Conservation (phyloP, 148 eudicot genomes). For the Beta vulgaris region DNA sequence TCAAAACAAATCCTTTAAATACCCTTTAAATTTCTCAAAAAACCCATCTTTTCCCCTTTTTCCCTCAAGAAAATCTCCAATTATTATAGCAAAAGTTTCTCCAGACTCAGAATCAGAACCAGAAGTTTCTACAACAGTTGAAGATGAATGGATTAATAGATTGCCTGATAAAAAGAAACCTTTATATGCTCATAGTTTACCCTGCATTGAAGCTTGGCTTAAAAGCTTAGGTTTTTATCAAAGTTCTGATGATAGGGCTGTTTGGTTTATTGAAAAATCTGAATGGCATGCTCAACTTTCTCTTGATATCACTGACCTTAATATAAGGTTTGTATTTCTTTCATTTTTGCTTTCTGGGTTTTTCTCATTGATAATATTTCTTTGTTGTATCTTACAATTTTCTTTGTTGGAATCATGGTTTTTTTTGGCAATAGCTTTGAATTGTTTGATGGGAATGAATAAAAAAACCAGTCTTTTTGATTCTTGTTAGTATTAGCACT, state of each 20-base stretch:
- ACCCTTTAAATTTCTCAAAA: conserved; percentile 20
- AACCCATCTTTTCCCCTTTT: conserved; percentile 13
- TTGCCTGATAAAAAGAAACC: conserved; percentile 88
- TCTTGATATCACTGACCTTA: conserved; percentile 75
- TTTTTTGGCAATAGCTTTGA: neutral
- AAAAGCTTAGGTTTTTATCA: conserved; percentile 67
- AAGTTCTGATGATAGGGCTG: conserved; percentile 70
- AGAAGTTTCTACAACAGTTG: conserved; percentile 7
- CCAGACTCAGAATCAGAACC: conserved; percentile 38
- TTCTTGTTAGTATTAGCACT: neutral
- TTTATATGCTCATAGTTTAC: conserved; percentile 78
- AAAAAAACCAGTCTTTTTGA: neutral
- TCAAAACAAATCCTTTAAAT: neutral
- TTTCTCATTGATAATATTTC: neutral
- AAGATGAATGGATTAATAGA: conserved; percentile 68
- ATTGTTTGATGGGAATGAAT: conserved; percentile 4
- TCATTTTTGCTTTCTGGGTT: neutral
- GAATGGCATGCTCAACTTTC: conserved; percentile 83
- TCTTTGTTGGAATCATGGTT: neutral
- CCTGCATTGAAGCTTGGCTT: conserved; percentile 81
- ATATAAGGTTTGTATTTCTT: conserved; percentile 46
- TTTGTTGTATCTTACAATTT: neutral
- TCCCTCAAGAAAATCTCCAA: conserved; percentile 20
- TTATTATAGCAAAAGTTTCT: conserved; percentile 30
- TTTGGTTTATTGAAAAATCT: conserved; percentile 66